Evolutionary conservation across 192 early-diverging fungal genomes (phyloP).

Genomic region (Backusella tarrabulga): DNA sequence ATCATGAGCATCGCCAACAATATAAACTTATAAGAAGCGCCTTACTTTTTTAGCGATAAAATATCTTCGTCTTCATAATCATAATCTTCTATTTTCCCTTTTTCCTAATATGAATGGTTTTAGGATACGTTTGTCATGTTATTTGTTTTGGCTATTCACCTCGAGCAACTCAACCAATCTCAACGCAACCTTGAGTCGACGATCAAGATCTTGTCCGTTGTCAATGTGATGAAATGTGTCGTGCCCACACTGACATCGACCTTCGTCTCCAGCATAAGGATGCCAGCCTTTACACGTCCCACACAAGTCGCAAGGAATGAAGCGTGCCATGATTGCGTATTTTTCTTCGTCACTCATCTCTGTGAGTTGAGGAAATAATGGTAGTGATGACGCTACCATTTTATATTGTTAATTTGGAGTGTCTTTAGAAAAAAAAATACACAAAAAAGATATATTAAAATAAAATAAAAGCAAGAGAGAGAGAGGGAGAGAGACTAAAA

Average conservation of each 20-base stretch:
- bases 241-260: conserved; percentile 49
- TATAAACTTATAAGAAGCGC: background rate
- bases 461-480: too few relatives aligned
- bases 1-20: background rate
- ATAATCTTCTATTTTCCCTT: conserved; percentile 51
- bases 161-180: conserved; percentile 46
- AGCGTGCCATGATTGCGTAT: conserved; percentile 46
- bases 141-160: conserved; percentile 10
- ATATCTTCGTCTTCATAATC: conserved; percentile 52
- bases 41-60: conserved; percentile 44
- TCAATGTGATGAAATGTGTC: conserved; percentile 45
- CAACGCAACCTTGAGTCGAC: conserved; percentile 45
- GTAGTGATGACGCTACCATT: conserved; percentile 5
- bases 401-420: background rate
- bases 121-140: too few relatives aligned
- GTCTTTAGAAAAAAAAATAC: too few relatives aligned
- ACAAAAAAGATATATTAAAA: too few relatives aligned
- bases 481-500: too few relatives aligned
- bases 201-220: conserved; percentile 40
- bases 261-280: conserved; percentile 27
- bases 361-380: conserved; percentile 16
- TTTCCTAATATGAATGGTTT: conserved; percentile 36
- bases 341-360: conserved; percentile 31
- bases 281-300: conserved; percentile 46
- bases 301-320: conserved; percentile 46